A percentile compares a stretch with the other conserved stretches of the same genome.
Evolutionary conservation across 495 filamentous ascomycete genomes (phyloP).

Genomic region (Arthonia radiata): DNA sequence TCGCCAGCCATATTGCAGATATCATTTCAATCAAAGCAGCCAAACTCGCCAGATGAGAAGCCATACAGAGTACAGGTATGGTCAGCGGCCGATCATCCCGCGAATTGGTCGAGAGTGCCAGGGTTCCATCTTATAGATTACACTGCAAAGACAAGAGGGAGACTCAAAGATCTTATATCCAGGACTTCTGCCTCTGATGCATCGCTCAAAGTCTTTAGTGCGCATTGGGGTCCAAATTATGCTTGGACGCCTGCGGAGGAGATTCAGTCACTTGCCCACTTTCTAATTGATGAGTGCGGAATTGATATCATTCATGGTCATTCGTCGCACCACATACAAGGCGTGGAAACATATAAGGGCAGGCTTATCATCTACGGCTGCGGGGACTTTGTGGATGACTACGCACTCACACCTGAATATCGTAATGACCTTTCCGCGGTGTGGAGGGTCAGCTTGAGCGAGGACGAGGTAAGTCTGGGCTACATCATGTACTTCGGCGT

Average conservation of each 20-base stretch:
- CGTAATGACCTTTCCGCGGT: slow-evolving; percentile 19
- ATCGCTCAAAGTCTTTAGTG: slow-evolving; percentile 16
- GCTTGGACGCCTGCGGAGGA: slow-evolving; percentile 11
- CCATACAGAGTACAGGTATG: slow-evolving; percentile 5
- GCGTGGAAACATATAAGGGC: slow-evolving; percentile 16
- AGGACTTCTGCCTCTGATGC: slow-evolving; percentile 1
- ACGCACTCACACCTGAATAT: slow-evolving; percentile 12
- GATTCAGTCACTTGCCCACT: slow-evolving; percentile 15
- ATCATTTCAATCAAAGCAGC: too few species aligned
- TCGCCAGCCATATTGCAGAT: slow-evolving; percentile 11
- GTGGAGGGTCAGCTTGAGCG: slow-evolving; percentile 13
- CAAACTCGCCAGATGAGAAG: not conserved
- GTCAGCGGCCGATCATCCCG: slow-evolving; percentile 7
- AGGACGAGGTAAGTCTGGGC: slow-evolving; percentile 1
- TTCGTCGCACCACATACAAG: slow-evolving; percentile 21
- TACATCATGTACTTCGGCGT: too few species aligned
- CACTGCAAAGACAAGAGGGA: slow-evolving; percentile 5
- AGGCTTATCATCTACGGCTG: slow-evolving; percentile 20
- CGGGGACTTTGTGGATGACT: slow-evolving; percentile 23
- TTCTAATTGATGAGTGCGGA: slow-evolving; percentile 19
- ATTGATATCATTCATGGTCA: slow-evolving; percentile 22
- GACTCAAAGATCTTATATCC: slow-evolving; percentile 8
- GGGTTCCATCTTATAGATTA: slow-evolving; percentile 14
- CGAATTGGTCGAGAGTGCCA: slow-evolving; percentile 4
- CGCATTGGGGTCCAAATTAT: slow-evolving; percentile 22